Conservation (phyloP, 2,329 filamentous ascomycete genomes). For the Ceratocystis variospora region DNA sequence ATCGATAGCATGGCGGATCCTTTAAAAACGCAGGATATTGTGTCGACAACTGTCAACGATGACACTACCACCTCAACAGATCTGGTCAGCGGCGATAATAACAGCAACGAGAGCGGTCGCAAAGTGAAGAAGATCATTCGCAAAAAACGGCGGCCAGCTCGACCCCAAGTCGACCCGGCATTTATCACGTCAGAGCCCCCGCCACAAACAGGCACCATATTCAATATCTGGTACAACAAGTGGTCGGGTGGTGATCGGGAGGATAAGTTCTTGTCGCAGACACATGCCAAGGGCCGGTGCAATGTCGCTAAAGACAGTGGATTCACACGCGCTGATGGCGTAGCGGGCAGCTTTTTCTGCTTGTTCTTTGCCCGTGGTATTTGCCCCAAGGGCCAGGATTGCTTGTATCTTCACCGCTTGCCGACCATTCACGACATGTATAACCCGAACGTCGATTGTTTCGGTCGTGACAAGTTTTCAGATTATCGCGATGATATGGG, state of each 20-base stretch:
- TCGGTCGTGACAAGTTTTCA: slow-evolving; percentile 80
- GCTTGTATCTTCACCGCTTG: slow-evolving; percentile 82
- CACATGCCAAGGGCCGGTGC: slow-evolving; percentile 70
- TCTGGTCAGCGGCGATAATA: background rate
- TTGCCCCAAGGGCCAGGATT: slow-evolving; percentile 79
- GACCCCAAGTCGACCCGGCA: slow-evolving; percentile 77
- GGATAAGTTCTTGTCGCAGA: slow-evolving; percentile 75
- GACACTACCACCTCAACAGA: background rate
- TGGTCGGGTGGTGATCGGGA: slow-evolving; percentile 93
- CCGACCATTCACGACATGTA: slow-evolving; percentile 80
- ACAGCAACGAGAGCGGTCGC: slow-evolving; percentile 35
- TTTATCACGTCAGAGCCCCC: slow-evolving; percentile 72
- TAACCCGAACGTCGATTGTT: slow-evolving; percentile 89
- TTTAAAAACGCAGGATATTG: background rate
- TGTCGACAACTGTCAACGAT: background rate
- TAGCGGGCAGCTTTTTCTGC: slow-evolving; percentile 78
- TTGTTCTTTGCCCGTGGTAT: slow-evolving; percentile 75
- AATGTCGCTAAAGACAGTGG: slow-evolving; percentile 68
- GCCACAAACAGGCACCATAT: slow-evolving; percentile 84
- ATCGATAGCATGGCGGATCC: background rate
- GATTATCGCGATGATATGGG: slow-evolving; percentile 98
- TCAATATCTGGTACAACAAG: slow-evolving; percentile 99
- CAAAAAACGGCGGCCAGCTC: slow-evolving; percentile 77
- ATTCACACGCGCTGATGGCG: slow-evolving; percentile 63
- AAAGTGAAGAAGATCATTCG: slow-evolving; percentile 74